These are phyloP conservation scores for Neurospora intermedia DNA, from an alignment of 495 filamentous ascomycete species.

Conservation along the genomic window DNA sequence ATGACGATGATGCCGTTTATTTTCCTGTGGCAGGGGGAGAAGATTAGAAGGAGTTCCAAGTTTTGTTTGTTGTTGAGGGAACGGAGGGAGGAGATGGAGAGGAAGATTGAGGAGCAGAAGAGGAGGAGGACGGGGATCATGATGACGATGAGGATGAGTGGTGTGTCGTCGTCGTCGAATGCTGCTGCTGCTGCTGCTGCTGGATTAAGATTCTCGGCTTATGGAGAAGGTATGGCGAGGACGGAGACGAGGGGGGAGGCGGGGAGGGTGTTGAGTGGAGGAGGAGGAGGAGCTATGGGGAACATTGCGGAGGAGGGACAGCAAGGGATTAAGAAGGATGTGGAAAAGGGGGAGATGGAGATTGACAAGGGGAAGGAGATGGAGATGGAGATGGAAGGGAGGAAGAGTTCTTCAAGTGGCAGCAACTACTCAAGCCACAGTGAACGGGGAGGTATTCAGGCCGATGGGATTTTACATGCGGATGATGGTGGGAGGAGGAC, in stretches of 20 bases:
- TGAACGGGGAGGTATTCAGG: neutral
- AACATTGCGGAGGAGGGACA: neutral
- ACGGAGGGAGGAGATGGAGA: slow-evolving; percentile 27
- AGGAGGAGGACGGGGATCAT: neutral
- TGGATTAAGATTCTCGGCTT: neutral
- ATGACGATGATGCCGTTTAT: slow-evolving; percentile 31
- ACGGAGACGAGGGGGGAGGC: neutral
- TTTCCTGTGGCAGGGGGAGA: slow-evolving; percentile 32
- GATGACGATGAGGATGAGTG: too few relatives aligned
- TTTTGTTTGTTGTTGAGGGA: slow-evolving; percentile 29
- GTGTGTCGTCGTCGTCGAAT: too few relatives aligned
- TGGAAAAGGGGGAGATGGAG: neutral
- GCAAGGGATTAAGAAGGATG: neutral
- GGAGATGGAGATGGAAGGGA: neutral
- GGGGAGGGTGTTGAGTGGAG: neutral
- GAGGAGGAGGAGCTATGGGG: neutral
- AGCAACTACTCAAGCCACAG: neutral
- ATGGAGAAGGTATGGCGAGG: neutral
- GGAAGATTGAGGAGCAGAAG: slow-evolving; percentile 20
- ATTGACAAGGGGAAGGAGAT: neutral
- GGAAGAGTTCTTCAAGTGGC: neutral
- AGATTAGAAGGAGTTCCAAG: slow-evolving; percentile 21
- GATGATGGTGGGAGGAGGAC: neutral
- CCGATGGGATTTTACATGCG: neutral
- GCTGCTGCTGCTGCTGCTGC: too few relatives aligned